These are phyloP conservation scores for Hypericum perforatum DNA, from an alignment of 345 rosid genomes.

Conservation along the genomic window DNA sequence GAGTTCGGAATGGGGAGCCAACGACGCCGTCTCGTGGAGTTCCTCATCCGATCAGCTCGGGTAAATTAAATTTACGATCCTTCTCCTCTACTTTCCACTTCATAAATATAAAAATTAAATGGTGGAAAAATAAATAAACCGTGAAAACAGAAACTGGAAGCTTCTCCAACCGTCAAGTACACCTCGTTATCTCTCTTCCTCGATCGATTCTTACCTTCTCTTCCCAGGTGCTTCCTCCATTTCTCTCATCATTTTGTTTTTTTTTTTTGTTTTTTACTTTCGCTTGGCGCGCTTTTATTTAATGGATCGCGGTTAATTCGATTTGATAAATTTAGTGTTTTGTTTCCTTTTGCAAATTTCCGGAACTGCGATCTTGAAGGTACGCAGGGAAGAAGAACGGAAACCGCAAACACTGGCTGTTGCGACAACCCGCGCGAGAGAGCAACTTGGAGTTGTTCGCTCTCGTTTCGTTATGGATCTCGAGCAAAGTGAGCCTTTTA, in stretches of 20 bases:
- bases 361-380: constrained; percentile 13
- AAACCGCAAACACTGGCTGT: constrained; percentile 42
- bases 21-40: constrained; percentile 21
- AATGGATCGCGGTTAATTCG: no score
- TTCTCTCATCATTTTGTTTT: not conserved
- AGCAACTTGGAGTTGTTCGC: constrained; percentile 69
- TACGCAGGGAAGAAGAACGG: constrained; percentile 12
- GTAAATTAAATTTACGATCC: constrained; percentile 15
- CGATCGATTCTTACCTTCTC: constrained; percentile 44
- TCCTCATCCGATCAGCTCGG: constrained; percentile 37
- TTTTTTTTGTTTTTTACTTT: no score
- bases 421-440: constrained; percentile 47
- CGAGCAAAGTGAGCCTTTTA: constrained; percentile 46
- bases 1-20: no score
- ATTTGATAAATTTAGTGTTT: not conserved
- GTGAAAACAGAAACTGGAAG: constrained; percentile 34
- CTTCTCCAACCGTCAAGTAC: constrained; percentile 59
- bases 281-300: not conserved
- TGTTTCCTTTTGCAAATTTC: not conserved
- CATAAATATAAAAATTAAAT: no score
- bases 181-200: constrained; percentile 58
- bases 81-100: not conserved
- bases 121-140: no score
- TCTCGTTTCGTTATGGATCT: constrained; percentile 60
- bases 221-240: constrained; percentile 31